Base-by-base conservation (phyloP, 148 eudicot species). In the Vaccinium vitisidaea region DNA sequence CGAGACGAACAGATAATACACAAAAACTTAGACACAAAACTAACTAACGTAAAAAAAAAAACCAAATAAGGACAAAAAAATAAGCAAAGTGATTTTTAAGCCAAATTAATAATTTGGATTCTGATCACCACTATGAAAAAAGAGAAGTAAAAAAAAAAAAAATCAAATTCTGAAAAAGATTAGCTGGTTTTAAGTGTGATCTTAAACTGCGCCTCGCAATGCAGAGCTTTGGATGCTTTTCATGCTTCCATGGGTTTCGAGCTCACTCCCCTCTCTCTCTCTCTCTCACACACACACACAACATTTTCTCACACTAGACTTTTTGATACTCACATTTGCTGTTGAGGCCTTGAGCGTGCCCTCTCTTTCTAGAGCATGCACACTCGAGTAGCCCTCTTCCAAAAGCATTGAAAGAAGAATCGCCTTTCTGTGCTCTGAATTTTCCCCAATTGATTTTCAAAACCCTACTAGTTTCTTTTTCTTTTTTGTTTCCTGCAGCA, bases 171-270 rank as follows among this genome's bases (percentile, higher is more conserved):
- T 43, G 6, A 43, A 43, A 43, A 43, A 5, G 46, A 43, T 43
- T 43, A 43, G 46, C 46, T 43, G 46, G 46, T 43, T 43, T 43
- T 43, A 4, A 4, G 46, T 43, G 46, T 43, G 46, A 43, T 61
- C 69, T 61, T 61, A 61, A 59, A 77, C 27, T 77, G 85, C 81
- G 58, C 81, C 81, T 43, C 5, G 27, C 21, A 39, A 8, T 21
- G 46, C 67, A 46, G 59, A 54, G 82, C 84, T 75, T 85, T 76
- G 87, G 87, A 86, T 82, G 78, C 85, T 82, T 82, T 77, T 65
- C 56, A 82, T 65, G 79, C 73, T 43, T 70, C 30, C 61, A 58
- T 32, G 84, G 53, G 56, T 52, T 86, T 86, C 78, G 85, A 86
- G 87, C 82, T 65, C 83, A 19, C 77, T n/a, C 55, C 82, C 5